Evolutionary conservation across 2,329 filamentous ascomycete species (phyloP), one percentile per base, ranked within the genome.

Genomic region (Emergomyces africanus): DNA sequence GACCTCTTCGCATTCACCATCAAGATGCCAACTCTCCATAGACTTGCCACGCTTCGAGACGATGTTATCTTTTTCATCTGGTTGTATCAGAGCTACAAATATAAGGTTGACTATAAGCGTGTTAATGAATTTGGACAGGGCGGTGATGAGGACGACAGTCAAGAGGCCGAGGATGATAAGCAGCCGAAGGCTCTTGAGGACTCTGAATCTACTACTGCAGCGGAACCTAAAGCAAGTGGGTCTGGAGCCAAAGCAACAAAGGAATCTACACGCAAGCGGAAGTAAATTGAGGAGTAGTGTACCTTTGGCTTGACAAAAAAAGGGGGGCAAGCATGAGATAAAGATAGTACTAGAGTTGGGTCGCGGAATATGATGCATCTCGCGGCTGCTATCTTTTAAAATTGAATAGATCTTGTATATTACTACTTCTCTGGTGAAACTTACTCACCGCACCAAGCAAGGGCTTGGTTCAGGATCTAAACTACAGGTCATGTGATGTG

Each of bases 21-120:
- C 78, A 97, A 97, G 78, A 99, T 99, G 94, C 94, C 94, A 0
- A 84, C 91, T 63, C 80, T 99, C 57, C 94, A 99, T 74, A 84
- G 94, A 18, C 79, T 99, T 56, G 90, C 94, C 0, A 97, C 94
- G 0, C 81, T 99, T 63, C 82, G 94, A 61, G 94, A 99, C 71
- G 94, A 99, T 69, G 81, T 99, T 64, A 97, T 99, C 70, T 99
- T 99, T 81, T 99, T 99, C 71, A 81, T 99, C 61, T 99, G 96
- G 76, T 67, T 99, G 3, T 99, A 99, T 75, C 94, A 99, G 77
- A 83, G 86, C 62, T 99, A 85, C 82, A 87, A 87, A 58, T 99
- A 99, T 79, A 90, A 87, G 76, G 81, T 94, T 62, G 94, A 99
- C 73, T 94, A 92, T 76, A 86, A 82, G 12, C 84, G 94, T 63